Percentiles rank a stretch among this genome's conserved stretches.
phyloP scores from a whole-genome alignment of 2,329 filamentous ascomycete genomes.

The Blastomyces percursus region DNA sequence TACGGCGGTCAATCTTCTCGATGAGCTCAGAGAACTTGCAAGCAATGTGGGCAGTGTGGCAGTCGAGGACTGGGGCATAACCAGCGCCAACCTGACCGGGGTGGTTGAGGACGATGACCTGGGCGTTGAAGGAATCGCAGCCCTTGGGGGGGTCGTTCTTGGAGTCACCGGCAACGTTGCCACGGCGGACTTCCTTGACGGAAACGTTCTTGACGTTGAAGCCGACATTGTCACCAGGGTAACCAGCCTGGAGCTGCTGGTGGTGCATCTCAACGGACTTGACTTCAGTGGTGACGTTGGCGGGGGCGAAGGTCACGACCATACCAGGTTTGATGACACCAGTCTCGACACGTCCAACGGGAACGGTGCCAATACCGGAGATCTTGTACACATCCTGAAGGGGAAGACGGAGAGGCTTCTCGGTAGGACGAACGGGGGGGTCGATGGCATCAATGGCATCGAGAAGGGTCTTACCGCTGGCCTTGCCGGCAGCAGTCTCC shows the following conservation, averaged over 20 bases:
- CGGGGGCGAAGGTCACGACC: slow-evolving; percentile 93
- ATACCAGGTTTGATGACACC: slow-evolving; percentile 77
- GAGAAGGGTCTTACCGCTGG: slow-evolving; percentile 90
- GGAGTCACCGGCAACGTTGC: slow-evolving; percentile 99
- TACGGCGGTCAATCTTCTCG: slow-evolving; percentile 99
- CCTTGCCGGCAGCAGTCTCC: slow-evolving; percentile 84
- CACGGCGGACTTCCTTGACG: slow-evolving; percentile 99
- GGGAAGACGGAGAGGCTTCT: slow-evolving; percentile 99
- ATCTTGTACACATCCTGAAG: slow-evolving; percentile 99
- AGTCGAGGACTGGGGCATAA: slow-evolving; percentile 98
- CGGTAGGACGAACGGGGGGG: slow-evolving; percentile 79
- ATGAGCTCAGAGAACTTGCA: slow-evolving; percentile 99
- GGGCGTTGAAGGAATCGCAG: slow-evolving; percentile 92
- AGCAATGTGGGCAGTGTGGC: slow-evolving; percentile 99
- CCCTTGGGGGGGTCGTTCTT: slow-evolving; percentile 96
- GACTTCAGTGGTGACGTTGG: slow-evolving; percentile 99
- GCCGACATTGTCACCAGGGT: slow-evolving; percentile 99
- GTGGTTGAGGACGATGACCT: slow-evolving; percentile 99
- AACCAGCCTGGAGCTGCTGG: slow-evolving; percentile 93
- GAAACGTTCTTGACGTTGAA: slow-evolving; percentile 99
- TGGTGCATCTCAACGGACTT: slow-evolving; percentile 99
- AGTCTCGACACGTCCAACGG: slow-evolving; percentile 99
- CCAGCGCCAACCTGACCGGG: slow-evolving; percentile 98
- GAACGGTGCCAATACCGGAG: slow-evolving; percentile 98
- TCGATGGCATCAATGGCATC: slow-evolving; percentile 98